Percentiles rank a stretch among this genome's conserved stretches.
phyloP scores from a whole-genome alignment of 805 yeast species.

The Jamesozyma spencerorum region DNA sequence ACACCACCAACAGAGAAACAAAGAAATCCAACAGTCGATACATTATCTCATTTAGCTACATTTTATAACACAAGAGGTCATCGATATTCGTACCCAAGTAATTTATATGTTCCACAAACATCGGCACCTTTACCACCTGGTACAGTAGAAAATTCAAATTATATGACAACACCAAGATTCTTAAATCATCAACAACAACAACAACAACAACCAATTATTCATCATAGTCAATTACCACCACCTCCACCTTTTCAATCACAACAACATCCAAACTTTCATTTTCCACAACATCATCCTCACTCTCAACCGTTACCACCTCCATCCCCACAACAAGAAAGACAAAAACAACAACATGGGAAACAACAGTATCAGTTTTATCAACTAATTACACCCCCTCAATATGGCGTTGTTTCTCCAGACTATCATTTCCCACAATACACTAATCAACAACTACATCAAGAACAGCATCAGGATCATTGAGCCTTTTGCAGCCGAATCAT shows the following conservation, averaged over 20 bases:
- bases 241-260: background rate
- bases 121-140: background rate
- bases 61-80: slow-evolving; percentile 22
- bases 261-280: too few relatives aligned
- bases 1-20: background rate
- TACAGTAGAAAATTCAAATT: too few relatives aligned
- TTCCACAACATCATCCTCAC: background rate
- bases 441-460: too few relatives aligned
- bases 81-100: slow-evolving; percentile 19
- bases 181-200: background rate
- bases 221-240: background rate
- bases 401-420: too few relatives aligned
- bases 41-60: slow-evolving; percentile 19
- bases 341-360: background rate
- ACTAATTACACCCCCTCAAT: too few relatives aligned
- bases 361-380: too few relatives aligned
- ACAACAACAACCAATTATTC: too few relatives aligned
- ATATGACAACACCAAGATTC: slow-evolving; percentile 1
- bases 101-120: background rate
- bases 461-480: too few relatives aligned
- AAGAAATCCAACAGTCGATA: slow-evolving; percentile 16
- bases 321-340: background rate
- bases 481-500: too few relatives aligned
- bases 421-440: too few relatives aligned
- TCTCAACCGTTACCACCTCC: background rate